Conservation (phyloP, 2,329 filamentous ascomycete genomes). For the Ophiosphaerella herpotricha region DNA sequence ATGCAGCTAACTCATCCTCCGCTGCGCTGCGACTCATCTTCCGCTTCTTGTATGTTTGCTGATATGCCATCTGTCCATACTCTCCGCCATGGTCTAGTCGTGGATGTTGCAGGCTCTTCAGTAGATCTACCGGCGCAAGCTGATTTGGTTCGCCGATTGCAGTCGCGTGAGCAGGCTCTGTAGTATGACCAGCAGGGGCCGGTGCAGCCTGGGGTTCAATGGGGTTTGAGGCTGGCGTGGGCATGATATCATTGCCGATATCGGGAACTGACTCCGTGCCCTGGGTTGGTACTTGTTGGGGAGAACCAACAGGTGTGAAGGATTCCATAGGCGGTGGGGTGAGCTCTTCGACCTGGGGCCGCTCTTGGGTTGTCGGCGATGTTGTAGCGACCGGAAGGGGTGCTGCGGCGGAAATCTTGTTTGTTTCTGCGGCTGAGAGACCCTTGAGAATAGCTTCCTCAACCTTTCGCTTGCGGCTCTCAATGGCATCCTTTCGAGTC, state of each 20-base stretch:
- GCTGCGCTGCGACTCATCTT: conserved; percentile 40
- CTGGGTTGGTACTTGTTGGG: conserved; percentile 30
- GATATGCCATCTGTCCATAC: conserved; percentile 29
- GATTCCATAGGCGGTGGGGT: conserved; percentile 74
- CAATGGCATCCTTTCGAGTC: conserved; percentile 71
- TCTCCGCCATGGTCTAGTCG: conserved; percentile 27
- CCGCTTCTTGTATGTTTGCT: conserved; percentile 41
- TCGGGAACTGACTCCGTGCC: conserved; percentile 23
- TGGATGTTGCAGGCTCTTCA: conserved; percentile 37
- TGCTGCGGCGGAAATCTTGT: conserved; percentile 51
- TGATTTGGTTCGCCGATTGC: conserved; percentile 24
- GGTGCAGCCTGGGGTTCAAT: conserved; percentile 30
- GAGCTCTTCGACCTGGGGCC: conserved; percentile 82
- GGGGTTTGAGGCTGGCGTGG: conserved; percentile 28
- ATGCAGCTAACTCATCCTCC: conserved; percentile 47
- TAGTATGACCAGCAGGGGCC: conserved; percentile 22
- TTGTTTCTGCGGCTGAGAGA: conserved; percentile 65
- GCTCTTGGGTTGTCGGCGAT: conserved; percentile 54
- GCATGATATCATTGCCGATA: conserved; percentile 36
- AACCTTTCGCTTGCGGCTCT: conserved; percentile 83
- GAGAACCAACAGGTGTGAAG: conserved; percentile 58
- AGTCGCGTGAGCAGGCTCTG: conserved; percentile 27
- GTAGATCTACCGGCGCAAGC: conserved; percentile 33
- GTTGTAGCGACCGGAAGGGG: conserved; percentile 31
- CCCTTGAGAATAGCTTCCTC: conserved; percentile 90